phyloP scores from a whole-genome alignment of 257 asterid genomes.

The Solanum paucissectum region DNA sequence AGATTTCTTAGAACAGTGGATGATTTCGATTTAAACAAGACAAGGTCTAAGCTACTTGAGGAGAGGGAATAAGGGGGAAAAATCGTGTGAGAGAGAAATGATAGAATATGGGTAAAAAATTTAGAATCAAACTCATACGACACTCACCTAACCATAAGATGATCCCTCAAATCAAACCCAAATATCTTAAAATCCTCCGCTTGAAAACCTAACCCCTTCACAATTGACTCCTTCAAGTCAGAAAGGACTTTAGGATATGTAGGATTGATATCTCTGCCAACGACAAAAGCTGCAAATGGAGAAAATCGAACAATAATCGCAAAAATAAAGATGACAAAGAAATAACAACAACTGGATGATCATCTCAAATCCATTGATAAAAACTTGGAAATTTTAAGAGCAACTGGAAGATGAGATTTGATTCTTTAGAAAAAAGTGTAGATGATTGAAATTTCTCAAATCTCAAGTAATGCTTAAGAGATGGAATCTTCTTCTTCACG shows the following conservation, averaged over 20 bases:
- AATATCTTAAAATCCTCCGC: constrained; percentile 65
- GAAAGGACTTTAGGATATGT: constrained; percentile 48
- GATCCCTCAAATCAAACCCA: constrained; percentile 85
- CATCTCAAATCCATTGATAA: constrained; percentile 13
- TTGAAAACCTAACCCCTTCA: constrained; percentile 81
- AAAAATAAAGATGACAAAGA: constrained; percentile 15
- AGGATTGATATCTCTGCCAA: constrained; percentile 24
- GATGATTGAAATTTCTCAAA: background rate
- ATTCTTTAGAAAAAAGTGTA: background rate
- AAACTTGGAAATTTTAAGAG: background rate
- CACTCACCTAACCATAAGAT: constrained; percentile 65
- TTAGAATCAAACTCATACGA: constrained; percentile 67
- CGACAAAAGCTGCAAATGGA: constrained; percentile 17
- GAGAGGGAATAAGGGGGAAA: too few species aligned
- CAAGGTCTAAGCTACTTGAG: too few species aligned
- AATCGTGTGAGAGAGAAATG: too few species aligned
- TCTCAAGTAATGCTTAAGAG: background rate
- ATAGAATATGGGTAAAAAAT: too few species aligned
- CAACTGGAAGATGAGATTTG: background rate
- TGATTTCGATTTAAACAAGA: too few species aligned
- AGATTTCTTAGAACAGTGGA: too few species aligned
- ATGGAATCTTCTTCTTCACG: background rate
- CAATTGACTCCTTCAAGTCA: constrained; percentile 82
- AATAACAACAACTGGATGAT: background rate
- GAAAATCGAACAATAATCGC: constrained; percentile 16